Conservation (phyloP, 2,329 filamentous ascomycete species). For the Canariomyces notabilis region DNA sequence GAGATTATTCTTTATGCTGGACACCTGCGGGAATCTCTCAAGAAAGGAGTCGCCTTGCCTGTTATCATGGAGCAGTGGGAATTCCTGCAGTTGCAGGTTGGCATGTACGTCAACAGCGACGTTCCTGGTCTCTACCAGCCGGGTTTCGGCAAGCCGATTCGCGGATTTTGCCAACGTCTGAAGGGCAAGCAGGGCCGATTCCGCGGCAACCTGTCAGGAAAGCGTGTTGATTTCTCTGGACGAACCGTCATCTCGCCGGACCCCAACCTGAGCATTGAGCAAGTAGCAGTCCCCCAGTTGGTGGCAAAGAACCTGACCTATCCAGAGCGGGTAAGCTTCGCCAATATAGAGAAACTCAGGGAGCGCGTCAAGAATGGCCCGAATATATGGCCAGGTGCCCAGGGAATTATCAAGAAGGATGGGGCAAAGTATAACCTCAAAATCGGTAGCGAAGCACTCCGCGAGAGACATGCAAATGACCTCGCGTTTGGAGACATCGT, state of each 20-base stretch:
- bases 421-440: conserved; percentile 69
- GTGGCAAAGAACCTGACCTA: conserved; percentile 98
- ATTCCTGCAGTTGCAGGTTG: conserved; percentile 88
- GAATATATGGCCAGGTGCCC: conserved; percentile 80
- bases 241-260: conserved; percentile 97
- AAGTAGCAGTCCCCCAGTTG: conserved; percentile 84
- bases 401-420: conserved; percentile 68
- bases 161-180: conserved; percentile 89
- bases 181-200: conserved; percentile 98
- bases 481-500: conserved; percentile 82
- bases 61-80: conserved; percentile 99
- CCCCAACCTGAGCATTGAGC: conserved; percentile 86
- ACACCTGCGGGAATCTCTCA: conserved; percentile 74
- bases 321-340: conserved; percentile 77
- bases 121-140: conserved; percentile 87
- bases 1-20: conserved; percentile 93
- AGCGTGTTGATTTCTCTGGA: conserved; percentile 97
- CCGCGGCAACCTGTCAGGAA: conserved; percentile 92
- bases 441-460: conserved; percentile 53
- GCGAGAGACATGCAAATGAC: conserved; percentile 64
- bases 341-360: conserved; percentile 80
- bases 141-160: conserved; percentile 79
- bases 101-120: conserved; percentile 97
- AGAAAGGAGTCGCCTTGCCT: conserved; percentile 76
- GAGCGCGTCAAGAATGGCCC: conserved; percentile 70